Conservation (phyloP, 805 yeast genomes). For the Saccharomycopsis amapae region DNA sequence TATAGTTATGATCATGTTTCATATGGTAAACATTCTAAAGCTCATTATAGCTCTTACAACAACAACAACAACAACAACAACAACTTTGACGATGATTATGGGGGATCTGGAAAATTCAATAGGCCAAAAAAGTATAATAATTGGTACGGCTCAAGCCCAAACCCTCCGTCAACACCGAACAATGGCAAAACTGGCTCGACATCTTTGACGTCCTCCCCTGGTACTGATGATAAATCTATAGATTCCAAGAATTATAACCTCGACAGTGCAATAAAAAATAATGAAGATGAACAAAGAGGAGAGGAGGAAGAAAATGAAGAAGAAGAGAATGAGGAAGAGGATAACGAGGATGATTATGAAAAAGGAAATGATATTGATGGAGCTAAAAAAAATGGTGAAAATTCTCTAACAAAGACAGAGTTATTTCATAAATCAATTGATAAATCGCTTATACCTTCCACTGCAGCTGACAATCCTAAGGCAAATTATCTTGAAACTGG, state of each 20-base stretch:
- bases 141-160: slow-evolving; percentile 1
- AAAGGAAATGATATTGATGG: background rate
- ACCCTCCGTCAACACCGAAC: background rate
- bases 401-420: slow-evolving; percentile 1
- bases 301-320: background rate
- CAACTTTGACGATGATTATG: background rate
- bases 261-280: no score
- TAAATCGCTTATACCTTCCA: background rate
- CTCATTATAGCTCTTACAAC: background rate
- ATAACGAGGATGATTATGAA: background rate
- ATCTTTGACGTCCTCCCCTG: slow-evolving; percentile 3
- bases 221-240: no score
- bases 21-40: background rate
- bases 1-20: background rate
- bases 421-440: slow-evolving; percentile 2
- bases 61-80: slow-evolving; percentile 1
- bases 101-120: slow-evolving; percentile 3
- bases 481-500: slow-evolving; percentile 1
- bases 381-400: background rate
- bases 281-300: background rate
- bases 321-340: background rate
- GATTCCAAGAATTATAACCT: no score
- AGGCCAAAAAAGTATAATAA: slow-evolving; percentile 3
- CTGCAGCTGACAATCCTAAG: no score
- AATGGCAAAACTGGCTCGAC: no score